Evolutionary conservation across 345 rosid species (phyloP), one percentile per base, ranked within the genome.

Genomic region (Arabidopsis arenosa): DNA sequence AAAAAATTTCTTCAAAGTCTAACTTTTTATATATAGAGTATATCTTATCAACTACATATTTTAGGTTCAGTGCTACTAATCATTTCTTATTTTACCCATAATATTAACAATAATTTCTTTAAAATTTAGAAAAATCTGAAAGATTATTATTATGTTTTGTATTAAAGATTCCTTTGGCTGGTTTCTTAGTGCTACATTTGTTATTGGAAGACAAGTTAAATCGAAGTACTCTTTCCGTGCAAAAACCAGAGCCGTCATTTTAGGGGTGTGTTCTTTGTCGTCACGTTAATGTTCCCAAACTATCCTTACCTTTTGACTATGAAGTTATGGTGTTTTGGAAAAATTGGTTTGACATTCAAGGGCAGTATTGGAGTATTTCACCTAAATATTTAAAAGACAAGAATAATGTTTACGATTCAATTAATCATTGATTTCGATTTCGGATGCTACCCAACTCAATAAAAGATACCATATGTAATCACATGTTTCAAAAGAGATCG

Each of bases 141-240:
- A 53, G 23, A 14, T 17, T 14, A 73, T 63, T 45, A 45, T 70
- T 69, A 17, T 43, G 41, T 44, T 69, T 43, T 23, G 17, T 43
- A 36, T 74, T 23, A 65, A 74, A 74, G 72, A 74, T 74, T 74
- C 78, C 59, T 23, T 56, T 55, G 40, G 78, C 15, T 74, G 72
- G 18, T 32, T 7, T 65, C 32, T 66, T 56, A 66, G 78, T 74
- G 78, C 59, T 66, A 66, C 41, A 66, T 56, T 57, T 57, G 66
- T 47, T 57, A 74, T 36, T 74, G 78, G 78, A 74, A 74, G 78
- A 74, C 78, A 66, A 66, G 66, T 74, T 66, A 74, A 56, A 74
- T 74, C 78, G 49, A 74, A 66, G 78, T 74, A 74, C 72, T 36
- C 78, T 56, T 65, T 45, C 78, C 72, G 78, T 74, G 72, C 78